Conservation (phyloP, 129 eudicot genomes). For the Lactuca saligna region DNA sequence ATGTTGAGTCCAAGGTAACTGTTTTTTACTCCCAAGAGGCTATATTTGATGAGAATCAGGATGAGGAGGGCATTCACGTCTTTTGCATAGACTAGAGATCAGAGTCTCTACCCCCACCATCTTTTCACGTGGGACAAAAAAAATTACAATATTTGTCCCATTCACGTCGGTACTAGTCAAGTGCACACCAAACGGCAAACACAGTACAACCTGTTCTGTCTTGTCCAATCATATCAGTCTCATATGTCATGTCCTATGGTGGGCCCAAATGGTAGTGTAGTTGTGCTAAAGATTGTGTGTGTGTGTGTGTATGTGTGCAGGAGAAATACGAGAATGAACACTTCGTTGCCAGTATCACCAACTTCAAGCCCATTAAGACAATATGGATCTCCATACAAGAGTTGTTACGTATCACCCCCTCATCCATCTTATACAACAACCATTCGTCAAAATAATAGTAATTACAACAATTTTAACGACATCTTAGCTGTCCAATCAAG, state of each 20-base stretch:
- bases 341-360: conserved; percentile 94
- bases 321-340: conserved; percentile 59
- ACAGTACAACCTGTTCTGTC: no score
- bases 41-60: no score
- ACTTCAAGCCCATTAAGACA: conserved; percentile 72
- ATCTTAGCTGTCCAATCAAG: conserved; percentile 39
- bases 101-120: no score
- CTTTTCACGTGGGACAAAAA: no score
- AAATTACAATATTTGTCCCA: no score
- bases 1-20: conserved; percentile 69
- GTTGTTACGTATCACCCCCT: conserved; percentile 66
- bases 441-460: conserved; percentile 41
- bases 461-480: conserved; percentile 29
- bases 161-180: background rate
- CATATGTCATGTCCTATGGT: background rate
- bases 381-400: conserved; percentile 50
- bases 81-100: no score
- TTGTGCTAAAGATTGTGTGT: conserved; percentile 14
- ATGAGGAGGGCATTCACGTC: no score
- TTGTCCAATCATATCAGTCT: no score
- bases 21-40: background rate
- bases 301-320: conserved; percentile 38
- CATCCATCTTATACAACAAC: conserved; percentile 64
- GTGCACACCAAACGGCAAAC: background rate
- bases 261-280: background rate